Conservation (phyloP, 2,329 filamentous ascomycete genomes). For the Fusarium sp. region DNA sequence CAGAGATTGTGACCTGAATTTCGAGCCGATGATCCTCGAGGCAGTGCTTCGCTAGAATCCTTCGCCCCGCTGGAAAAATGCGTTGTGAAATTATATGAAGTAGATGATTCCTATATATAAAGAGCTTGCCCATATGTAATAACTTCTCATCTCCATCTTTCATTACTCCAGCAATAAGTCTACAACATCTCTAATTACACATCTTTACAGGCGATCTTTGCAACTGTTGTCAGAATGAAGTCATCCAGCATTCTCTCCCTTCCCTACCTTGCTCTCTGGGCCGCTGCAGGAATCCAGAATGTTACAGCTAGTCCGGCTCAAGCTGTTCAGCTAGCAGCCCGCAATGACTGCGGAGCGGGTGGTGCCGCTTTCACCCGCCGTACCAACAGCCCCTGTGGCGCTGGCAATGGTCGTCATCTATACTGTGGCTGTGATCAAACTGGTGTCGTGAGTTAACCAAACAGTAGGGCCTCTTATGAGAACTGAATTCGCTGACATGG, state of each 20-base stretch:
- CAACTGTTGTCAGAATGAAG: neutral
- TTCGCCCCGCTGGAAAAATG: too few species aligned
- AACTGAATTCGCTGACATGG: neutral
- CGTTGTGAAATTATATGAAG: too few species aligned
- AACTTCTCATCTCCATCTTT: too few species aligned
- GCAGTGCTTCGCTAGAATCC: too few species aligned
- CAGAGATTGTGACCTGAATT: too few species aligned
- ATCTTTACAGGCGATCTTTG: neutral
- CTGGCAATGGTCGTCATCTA: neutral
- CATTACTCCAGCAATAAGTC: too few species aligned
- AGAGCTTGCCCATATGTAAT: too few species aligned
- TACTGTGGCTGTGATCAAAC: conserved; percentile 6
- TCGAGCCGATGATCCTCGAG: too few species aligned
- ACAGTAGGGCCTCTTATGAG: too few species aligned
- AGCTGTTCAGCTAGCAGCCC: neutral
- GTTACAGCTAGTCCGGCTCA: neutral
- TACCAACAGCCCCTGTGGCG: neutral
- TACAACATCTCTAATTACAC: too few species aligned
- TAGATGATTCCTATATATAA: too few species aligned
- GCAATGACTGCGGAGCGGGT: neutral
- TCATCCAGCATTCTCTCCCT: neutral
- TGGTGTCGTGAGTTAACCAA: neutral
- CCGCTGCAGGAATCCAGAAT: neutral
- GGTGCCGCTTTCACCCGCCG: neutral
- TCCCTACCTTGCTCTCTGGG: neutral